These are phyloP conservation scores for Globisporangium sylvaticum DNA, from an alignment of 352 stramenopile species.

Conservation along the genomic window DNA sequence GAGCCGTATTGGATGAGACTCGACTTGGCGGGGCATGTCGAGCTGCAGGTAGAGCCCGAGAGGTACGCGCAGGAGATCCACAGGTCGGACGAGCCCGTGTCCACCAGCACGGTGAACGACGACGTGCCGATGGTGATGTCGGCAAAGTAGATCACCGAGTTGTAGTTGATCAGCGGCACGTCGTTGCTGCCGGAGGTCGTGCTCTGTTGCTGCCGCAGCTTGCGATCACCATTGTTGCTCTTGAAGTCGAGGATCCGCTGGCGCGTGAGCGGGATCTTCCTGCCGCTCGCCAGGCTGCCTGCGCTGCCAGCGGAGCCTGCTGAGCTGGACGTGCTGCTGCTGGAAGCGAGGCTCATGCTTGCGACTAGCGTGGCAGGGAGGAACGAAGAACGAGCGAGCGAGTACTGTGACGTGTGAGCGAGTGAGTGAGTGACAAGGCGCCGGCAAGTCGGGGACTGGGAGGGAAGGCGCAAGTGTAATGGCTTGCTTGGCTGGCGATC, in stretches of 20 bases:
- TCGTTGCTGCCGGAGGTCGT: not conserved
- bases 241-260: conserved; percentile 14
- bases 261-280: conserved; percentile 19
- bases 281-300: not conserved
- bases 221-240: conserved; percentile 1
- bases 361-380: not conserved
- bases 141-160: conserved; percentile 63
- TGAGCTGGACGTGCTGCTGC: not conserved
- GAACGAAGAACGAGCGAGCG: not conserved
- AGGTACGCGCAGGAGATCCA: conserved; percentile 72
- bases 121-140: conserved; percentile 40
- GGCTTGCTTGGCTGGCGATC: not conserved
- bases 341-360: conserved; percentile 1
- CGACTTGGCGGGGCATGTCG: conserved; percentile 34
- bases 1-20: conserved; percentile 63
- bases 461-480: too few species aligned
- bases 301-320: not conserved
- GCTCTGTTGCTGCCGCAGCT: not conserved
- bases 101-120: conserved; percentile 51
- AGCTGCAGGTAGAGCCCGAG: conserved; percentile 29
- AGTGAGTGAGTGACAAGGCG: not conserved
- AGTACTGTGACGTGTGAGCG: too few species aligned
- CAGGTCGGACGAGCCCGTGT: conserved; percentile 76
- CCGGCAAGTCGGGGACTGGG: not conserved
- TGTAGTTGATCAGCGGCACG: conserved; percentile 33